Percentiles rank a stretch among this genome's conserved stretches.
Conservation (phyloP, 2,329 filamentous ascomycete genomes). For the Dactylellina sp. region DNA sequence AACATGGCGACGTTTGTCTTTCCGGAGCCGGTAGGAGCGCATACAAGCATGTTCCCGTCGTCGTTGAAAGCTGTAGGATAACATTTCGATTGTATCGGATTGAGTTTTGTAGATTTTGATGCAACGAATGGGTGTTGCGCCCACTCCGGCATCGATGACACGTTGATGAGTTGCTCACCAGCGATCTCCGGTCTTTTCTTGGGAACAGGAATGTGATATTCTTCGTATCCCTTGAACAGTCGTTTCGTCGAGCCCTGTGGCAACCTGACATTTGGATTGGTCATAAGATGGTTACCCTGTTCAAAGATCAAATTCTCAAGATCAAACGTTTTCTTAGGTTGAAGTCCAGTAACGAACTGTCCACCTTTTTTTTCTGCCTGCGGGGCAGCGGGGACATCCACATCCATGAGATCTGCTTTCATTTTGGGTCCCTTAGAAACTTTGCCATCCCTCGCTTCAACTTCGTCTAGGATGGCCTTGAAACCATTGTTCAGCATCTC, state of each 20-base stretch:
- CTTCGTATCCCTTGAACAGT: constrained; percentile 97
- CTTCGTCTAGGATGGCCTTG: constrained; percentile 85
- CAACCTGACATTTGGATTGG: constrained; percentile 93
- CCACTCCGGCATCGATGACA: constrained; percentile 92
- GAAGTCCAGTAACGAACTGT: constrained; percentile 75
- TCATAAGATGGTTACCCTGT: constrained; percentile 98
- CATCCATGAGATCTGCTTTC: constrained; percentile 85
- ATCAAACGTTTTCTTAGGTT: constrained; percentile 88
- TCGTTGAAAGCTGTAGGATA: constrained; percentile 90
- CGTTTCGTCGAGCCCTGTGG: constrained; percentile 95
- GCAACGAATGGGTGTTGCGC: constrained; percentile 78
- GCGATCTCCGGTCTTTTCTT: constrained; percentile 85
- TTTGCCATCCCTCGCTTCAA: constrained; percentile 77
- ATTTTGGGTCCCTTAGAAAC: constrained; percentile 77
- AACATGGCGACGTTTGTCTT: constrained; percentile 99
- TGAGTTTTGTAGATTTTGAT: constrained; percentile 84
- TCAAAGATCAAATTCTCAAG: constrained; percentile 96
- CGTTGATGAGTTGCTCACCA: constrained; percentile 80
- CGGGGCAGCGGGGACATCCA: constrained; percentile 77
- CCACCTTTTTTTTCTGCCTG: constrained; percentile 72
- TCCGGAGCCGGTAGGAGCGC: constrained; percentile 94
- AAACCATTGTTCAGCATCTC: constrained; percentile 93
- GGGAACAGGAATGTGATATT: constrained; percentile 94
- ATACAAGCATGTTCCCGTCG: constrained; percentile 97
- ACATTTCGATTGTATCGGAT: constrained; percentile 95